These are phyloP conservation scores for Sugiyamaella americana DNA, from an alignment of 805 yeast genomes.

Conservation along the genomic window DNA sequence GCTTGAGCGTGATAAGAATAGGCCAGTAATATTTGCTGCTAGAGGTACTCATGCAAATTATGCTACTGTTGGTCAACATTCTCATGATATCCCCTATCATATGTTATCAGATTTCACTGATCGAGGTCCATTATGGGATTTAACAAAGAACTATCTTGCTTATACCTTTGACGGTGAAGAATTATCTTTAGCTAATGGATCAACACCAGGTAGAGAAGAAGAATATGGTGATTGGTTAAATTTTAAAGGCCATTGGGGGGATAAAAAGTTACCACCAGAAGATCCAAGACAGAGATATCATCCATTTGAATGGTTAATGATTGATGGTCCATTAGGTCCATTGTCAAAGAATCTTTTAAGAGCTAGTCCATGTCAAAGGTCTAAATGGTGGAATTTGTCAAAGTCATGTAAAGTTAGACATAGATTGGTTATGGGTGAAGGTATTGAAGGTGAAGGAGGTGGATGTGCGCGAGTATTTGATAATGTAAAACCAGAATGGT, in stretches of 20 bases:
- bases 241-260: constrained; percentile 88
- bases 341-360: constrained; percentile 68
- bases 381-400: constrained; percentile 91
- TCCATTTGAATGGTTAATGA: constrained; percentile 82
- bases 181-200: constrained; percentile 37
- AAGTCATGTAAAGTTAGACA: constrained; percentile 73
- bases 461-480: constrained; percentile 66
- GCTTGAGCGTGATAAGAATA: constrained; percentile 37
- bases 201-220: constrained; percentile 46
- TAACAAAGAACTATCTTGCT: constrained; percentile 70
- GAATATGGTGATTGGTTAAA: constrained; percentile 70
- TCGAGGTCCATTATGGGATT: constrained; percentile 94
- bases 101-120: constrained; percentile 91
- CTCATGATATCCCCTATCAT: constrained; percentile 91
- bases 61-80: constrained; percentile 91
- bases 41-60: constrained; percentile 97
- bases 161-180: constrained; percentile 66
- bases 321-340: constrained; percentile 94
- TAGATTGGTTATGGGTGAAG: constrained; percentile 74
- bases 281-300: constrained; percentile 85
- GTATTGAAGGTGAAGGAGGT: constrained; percentile 81
- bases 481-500: constrained; percentile 46
- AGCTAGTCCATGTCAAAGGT: constrained; percentile 67
- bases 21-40: constrained; percentile 83
- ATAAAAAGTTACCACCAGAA: constrained; percentile 51